Evolutionary conservation across 1,139 yeast species (phyloP).

Genomic region (Candida labiduridarum): DNA sequence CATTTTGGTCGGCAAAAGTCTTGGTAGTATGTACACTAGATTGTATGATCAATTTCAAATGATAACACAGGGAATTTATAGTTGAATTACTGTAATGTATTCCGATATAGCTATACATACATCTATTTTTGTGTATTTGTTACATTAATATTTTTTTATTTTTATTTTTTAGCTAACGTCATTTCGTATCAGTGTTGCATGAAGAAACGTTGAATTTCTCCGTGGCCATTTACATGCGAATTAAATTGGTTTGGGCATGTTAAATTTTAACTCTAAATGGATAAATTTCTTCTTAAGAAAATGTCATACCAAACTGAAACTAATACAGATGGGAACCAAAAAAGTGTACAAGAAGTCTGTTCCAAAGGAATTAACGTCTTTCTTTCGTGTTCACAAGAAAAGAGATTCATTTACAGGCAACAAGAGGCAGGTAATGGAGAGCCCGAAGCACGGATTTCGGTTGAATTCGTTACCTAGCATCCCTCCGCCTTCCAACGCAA

Average conservation of each 20-base stretch:
- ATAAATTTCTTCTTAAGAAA: not conserved
- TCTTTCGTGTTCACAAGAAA: constrained; percentile 8
- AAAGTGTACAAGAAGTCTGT: constrained; percentile 4
- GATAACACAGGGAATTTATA: constrained; percentile 91
- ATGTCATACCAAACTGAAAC: not conserved
- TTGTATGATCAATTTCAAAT: constrained; percentile 93
- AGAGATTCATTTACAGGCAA: constrained; percentile 3
- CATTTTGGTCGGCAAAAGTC: constrained; percentile 71
- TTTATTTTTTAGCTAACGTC: too few relatives aligned
- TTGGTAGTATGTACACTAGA: constrained; percentile 89
- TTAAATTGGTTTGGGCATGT: not conserved
- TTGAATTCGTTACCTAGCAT: constrained; percentile 11
- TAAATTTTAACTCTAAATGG: not conserved
- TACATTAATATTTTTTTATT: too few relatives aligned
- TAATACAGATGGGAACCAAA: constrained; percentile 1
- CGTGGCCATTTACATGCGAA: not conserved
- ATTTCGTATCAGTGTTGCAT: not conserved
- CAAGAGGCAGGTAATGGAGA: not conserved
- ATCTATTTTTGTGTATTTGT: too few relatives aligned
- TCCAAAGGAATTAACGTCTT: constrained; percentile 9
- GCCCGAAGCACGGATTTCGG: constrained; percentile 7
- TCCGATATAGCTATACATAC: too few relatives aligned
- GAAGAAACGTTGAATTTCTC: not conserved
- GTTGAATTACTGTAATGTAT: constrained; percentile 26
- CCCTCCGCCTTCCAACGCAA: constrained; percentile 13